Evolutionary conservation across 345 rosid species (phyloP).

Genomic region (Populus davidiana): DNA sequence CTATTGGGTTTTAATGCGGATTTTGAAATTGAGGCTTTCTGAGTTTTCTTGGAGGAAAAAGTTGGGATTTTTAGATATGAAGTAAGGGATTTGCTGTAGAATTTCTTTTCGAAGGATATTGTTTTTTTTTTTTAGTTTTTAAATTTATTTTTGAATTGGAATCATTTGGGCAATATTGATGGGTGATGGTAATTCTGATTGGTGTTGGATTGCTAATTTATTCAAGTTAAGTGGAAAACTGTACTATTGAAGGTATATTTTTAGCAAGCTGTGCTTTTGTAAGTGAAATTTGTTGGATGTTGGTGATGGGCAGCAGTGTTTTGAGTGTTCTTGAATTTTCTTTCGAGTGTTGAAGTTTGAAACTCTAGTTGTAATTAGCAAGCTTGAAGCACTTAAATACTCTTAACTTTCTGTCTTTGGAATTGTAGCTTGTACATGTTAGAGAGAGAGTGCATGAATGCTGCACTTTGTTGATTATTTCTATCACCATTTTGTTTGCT

Average conservation of each 20-base stretch:
- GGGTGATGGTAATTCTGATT: background rate
- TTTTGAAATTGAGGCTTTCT: background rate
- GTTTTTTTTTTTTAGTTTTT: background rate
- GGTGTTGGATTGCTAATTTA: background rate
- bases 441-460: background rate
- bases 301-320: background rate
- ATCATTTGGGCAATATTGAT: background rate
- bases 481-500: background rate
- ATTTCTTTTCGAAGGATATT: background rate
- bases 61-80: background rate
- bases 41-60: background rate
- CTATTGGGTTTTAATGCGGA: background rate
- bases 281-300: background rate
- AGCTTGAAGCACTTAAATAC: background rate
- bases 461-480: background rate
- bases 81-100: background rate
- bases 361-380: background rate
- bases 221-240: background rate
- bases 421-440: background rate
- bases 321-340: background rate
- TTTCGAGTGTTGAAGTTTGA: background rate
- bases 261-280: background rate
- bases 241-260: background rate
- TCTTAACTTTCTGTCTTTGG: background rate
- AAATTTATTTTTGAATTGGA: background rate